Conservation (phyloP, 2,329 filamentous ascomycete genomes). For the Botrytis fragariae region DNA sequence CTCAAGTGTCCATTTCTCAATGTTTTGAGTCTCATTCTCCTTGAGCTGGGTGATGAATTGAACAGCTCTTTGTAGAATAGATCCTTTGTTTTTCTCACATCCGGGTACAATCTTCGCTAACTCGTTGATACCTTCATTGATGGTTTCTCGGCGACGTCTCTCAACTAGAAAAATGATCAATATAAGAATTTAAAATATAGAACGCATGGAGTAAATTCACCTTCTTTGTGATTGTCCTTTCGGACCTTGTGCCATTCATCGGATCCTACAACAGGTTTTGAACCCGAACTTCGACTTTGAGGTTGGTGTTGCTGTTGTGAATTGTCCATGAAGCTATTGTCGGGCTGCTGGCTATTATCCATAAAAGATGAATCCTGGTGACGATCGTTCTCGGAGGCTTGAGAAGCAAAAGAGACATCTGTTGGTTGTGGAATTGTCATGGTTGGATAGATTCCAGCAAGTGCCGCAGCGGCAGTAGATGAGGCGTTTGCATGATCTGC, state of each 20-base stretch:
- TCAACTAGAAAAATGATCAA: slow-evolving; percentile 64
- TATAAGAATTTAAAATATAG: slow-evolving; percentile 23
- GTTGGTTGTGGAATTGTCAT: slow-evolving; percentile 57
- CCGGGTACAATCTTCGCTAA: slow-evolving; percentile 95
- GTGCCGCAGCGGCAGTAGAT: slow-evolving; percentile 58
- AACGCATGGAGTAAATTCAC: slow-evolving; percentile 48
- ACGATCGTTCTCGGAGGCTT: slow-evolving; percentile 42
- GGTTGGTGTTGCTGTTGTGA: slow-evolving; percentile 37
- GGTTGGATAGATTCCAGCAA: slow-evolving; percentile 44
- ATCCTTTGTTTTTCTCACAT: slow-evolving; percentile 98
- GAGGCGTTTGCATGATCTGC: slow-evolving; percentile 45
- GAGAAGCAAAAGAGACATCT: slow-evolving; percentile 50
- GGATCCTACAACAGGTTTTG: slow-evolving; percentile 88
- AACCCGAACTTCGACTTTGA: slow-evolving; percentile 31
- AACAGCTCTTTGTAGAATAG: slow-evolving; percentile 88
- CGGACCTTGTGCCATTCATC: slow-evolving; percentile 98
- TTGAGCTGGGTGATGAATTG: slow-evolving; percentile 93
- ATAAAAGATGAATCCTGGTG: slow-evolving; percentile 42
- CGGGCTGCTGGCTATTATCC: slow-evolving; percentile 39
- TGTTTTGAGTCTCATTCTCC: slow-evolving; percentile 90
- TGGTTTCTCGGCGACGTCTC: slow-evolving; percentile 91
- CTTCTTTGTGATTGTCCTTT: slow-evolving; percentile 98
- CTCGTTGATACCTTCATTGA: slow-evolving; percentile 98
- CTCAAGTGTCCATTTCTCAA: slow-evolving; percentile 90
- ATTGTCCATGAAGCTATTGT: slow-evolving; percentile 41